A percentile compares a stretch with the other conserved stretches of the same genome.
Evolutionary conservation across 2,329 filamentous ascomycete species (phyloP).

Genomic region (Sphaceloma murrayae): DNA sequence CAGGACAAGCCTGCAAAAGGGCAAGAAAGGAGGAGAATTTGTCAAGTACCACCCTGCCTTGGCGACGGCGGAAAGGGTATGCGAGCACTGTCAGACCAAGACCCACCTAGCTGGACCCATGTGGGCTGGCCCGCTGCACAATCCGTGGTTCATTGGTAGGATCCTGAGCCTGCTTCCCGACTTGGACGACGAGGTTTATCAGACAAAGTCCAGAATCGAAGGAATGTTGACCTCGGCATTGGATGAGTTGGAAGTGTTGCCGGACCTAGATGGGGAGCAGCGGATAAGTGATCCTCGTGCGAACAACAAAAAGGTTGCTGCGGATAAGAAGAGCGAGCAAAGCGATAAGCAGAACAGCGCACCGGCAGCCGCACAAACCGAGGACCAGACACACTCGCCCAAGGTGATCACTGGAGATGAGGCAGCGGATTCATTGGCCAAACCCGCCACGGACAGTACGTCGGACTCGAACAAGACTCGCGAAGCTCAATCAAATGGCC

Average conservation of each 20-base stretch:
- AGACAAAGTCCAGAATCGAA: constrained; percentile 69
- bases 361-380: not conserved
- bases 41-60: constrained; percentile 71
- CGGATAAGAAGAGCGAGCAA: constrained; percentile 21
- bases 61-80: constrained; percentile 54
- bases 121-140: constrained; percentile 87
- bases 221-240: constrained; percentile 86
- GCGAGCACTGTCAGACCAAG: constrained; percentile 74
- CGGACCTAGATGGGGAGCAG: not conserved
- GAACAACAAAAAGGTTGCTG: no score
- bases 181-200: constrained; percentile 60
- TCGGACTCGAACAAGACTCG: constrained; percentile 10
- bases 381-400: no score
- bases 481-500: constrained; percentile 16
- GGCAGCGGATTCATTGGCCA: no score
- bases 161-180: constrained; percentile 64
- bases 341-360: not conserved
- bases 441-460: not conserved
- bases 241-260: constrained; percentile 51
- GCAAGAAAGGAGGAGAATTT: constrained; percentile 58
- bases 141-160: constrained; percentile 67
- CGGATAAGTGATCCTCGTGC: not conserved
- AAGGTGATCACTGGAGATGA: not conserved
- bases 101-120: constrained; percentile 88
- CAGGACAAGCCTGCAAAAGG: constrained; percentile 54